Base-by-base conservation (phyloP, 2,329 filamentous ascomycete species). In the Neobulgaria alba region DNA sequence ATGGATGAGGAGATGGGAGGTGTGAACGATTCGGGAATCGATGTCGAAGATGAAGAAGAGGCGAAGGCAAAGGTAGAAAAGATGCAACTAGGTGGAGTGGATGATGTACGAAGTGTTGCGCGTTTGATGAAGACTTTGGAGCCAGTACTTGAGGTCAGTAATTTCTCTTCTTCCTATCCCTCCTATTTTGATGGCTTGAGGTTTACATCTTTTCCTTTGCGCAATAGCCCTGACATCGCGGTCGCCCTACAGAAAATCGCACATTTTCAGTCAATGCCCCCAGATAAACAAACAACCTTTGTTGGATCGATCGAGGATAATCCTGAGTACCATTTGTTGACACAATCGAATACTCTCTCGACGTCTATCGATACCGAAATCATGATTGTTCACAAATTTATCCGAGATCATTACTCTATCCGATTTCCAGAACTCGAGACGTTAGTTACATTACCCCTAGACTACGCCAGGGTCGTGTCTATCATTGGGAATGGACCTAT, bases 341-440 rank as follows among this genome's bases (percentile, higher is more conserved):
- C 86, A 23, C 81, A 92, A 60, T 88, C 88, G 12, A 95, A 95
- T 60, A 84, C 82, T 17, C 73, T 94, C 5, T 94, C 92, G 1
- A 93, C 90, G 4, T 83, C 85, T 48, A 95, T 96, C 52, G 89
- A 95, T 53, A 86, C 85, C 58, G 90, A 96, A 62, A 85, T 96
- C 33, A 84, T 85, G 23, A 75, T 92, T 5, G 85, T 96, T 16
- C 92, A 98, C 71, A 98, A 98, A 65, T 93, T 87, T 62, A 87
- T 95, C 45, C 79, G 90, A 57, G 92, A 98, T 57, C 87, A 95
- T 64, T 98, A 98, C 66, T 95, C 89, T 8, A 74, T 84, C 14
- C 79, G 90, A 46, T 98, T 96, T 57, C 90, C 92, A 0, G 90
- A 95, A 63, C 75, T 98, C 30, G 92, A 98, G 62, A 75, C 75